These are phyloP conservation scores for Flaveria bidentis DNA, from an alignment of 129 eudicot species.

Conservation along the genomic window DNA sequence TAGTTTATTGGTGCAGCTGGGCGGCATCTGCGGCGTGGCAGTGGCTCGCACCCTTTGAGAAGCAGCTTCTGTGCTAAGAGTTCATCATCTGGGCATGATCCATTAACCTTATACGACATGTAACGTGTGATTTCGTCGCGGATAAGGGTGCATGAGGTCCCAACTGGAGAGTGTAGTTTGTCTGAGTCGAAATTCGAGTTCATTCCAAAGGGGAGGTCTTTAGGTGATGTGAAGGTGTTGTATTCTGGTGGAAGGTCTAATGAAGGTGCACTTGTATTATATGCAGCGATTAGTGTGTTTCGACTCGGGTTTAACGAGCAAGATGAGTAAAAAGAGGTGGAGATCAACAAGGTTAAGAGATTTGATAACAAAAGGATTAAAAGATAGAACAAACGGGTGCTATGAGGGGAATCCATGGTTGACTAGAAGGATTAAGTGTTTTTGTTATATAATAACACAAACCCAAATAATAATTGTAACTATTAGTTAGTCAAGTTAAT, in stretches of 20 bases:
- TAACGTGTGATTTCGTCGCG: slow-evolving; percentile 38
- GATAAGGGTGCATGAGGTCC: slow-evolving; percentile 50
- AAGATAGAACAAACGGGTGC: slow-evolving; percentile 40
- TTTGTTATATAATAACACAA: slow-evolving; percentile 7
- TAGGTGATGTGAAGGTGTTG: slow-evolving; percentile 58
- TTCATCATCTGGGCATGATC: slow-evolving; percentile 71
- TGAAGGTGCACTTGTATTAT: slow-evolving; percentile 13
- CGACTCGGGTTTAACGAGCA: slow-evolving; percentile 33
- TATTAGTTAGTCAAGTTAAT: slow-evolving; percentile 13
- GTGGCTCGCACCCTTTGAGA: slow-evolving; percentile 71
- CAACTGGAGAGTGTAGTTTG: slow-evolving; percentile 58
- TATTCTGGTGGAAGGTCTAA: slow-evolving; percentile 55
- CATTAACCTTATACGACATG: slow-evolving; percentile 55
- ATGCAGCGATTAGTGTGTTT: slow-evolving; percentile 10
- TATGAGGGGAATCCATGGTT: slow-evolving; percentile 43
- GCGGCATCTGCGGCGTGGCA: slow-evolving; percentile 71
- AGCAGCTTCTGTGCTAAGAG: slow-evolving; percentile 59
- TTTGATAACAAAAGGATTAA: slow-evolving; percentile 56
- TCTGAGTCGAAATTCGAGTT: slow-evolving; percentile 56
- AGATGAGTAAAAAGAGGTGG: slow-evolving; percentile 47
- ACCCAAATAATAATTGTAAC: neutral
- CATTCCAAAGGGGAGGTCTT: slow-evolving; percentile 62
- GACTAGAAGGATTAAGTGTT: slow-evolving; percentile 23
- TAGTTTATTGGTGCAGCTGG: slow-evolving; percentile 50
- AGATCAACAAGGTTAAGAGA: slow-evolving; percentile 53